Percentiles rank a stretch among this genome's conserved stretches.
These are phyloP conservation scores for Colletotrichum neosansevieriae DNA, from an alignment of 2,329 filamentous ascomycete species.

Conservation along the genomic window DNA sequence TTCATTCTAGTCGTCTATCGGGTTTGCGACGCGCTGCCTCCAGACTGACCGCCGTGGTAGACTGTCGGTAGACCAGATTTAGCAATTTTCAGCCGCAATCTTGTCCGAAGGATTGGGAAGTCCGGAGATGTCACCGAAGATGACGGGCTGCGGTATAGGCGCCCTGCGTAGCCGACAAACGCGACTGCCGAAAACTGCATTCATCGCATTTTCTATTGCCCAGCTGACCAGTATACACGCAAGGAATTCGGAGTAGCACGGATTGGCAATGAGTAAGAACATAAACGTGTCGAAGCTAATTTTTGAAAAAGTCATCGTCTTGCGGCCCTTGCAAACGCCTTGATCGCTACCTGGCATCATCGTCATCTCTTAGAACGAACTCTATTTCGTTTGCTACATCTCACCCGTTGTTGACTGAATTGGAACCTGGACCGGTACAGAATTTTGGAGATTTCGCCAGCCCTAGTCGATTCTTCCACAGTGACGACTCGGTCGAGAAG, in stretches of 20 bases:
- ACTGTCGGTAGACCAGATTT: neutral
- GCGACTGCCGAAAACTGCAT: constrained; percentile 6
- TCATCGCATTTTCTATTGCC: neutral
- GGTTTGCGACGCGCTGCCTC: no score
- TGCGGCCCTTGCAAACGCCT: neutral
- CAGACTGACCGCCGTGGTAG: neutral
- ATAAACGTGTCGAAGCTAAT: neutral
- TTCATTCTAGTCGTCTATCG: no score
- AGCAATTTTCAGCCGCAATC: neutral
- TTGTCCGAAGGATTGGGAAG: constrained; percentile 17
- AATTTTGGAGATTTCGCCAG: no score
- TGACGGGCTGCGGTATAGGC: neutral
- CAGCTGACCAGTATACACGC: neutral
- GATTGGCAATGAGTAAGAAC: neutral
- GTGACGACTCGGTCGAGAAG: no score
- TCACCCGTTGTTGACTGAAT: no score
- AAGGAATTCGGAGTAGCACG: neutral
- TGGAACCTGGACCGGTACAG: no score
- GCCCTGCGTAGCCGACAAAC: neutral
- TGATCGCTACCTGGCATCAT: neutral
- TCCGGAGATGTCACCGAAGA: neutral
- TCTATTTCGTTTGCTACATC: no score
- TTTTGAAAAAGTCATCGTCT: neutral
- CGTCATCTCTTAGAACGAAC: no score
- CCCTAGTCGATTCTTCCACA: no score